phyloP scores from a whole-genome alignment of 1,139 yeast species.

The Eremothecium cymbalariae region DNA sequence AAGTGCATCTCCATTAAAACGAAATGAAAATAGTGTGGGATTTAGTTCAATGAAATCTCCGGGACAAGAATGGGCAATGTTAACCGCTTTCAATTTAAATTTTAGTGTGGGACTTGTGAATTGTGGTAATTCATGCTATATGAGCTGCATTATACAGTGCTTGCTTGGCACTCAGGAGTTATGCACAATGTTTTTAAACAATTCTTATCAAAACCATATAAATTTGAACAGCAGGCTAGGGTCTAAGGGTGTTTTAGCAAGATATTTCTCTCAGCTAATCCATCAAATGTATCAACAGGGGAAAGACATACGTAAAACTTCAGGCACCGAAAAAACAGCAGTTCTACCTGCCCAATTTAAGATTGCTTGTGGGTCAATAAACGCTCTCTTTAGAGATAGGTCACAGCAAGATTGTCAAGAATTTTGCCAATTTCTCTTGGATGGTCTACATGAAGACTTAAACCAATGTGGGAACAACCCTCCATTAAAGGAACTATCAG shows the following conservation, averaged over 20 bases:
- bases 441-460: conserved; percentile 82
- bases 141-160: conserved; percentile 88
- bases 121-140: conserved; percentile 87
- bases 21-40: not conserved
- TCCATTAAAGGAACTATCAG: conserved; percentile 51
- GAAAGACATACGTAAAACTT: conserved; percentile 15
- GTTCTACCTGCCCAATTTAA: conserved; percentile 41
- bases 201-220: conserved; percentile 61
- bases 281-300: conserved; percentile 42
- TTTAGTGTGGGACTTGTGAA: conserved; percentile 59
- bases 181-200: conserved; percentile 42
- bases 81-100: conserved; percentile 20
- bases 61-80: conserved; percentile 1
- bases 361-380: conserved; percentile 54
- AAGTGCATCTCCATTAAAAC: conserved; percentile 5
- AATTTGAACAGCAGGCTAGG: conserved; percentile 73
- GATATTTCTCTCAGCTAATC: conserved; percentile 60
- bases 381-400: conserved; percentile 62
- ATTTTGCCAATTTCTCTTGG: conserved; percentile 73
- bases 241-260: conserved; percentile 73
- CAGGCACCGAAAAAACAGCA: conserved; percentile 41
- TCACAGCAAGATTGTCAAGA: conserved; percentile 96
- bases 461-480: conserved; percentile 56
- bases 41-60: conserved; percentile 3
- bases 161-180: conserved; percentile 47